Base-by-base conservation (phyloP, 768 basidiomycete species). In the button mushroom (Agaricus bisporus) region DNA sequence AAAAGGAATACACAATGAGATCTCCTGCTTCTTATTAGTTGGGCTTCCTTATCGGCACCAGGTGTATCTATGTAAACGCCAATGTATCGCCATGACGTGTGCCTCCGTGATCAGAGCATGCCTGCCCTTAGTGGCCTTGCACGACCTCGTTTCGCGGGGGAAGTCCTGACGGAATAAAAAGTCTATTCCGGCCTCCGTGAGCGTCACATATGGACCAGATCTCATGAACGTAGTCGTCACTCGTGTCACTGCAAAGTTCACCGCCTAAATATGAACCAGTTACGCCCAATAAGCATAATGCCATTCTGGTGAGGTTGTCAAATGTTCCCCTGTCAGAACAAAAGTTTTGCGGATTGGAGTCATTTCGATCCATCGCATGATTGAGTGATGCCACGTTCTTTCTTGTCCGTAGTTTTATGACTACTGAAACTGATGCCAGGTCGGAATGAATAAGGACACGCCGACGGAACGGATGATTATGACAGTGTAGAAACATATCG, bases 1-100 rank as follows among this genome's bases (percentile, higher is more conserved):
- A 54, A 54, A 54, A 41, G 53, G 26, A 45, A 35, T 48, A 48
- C 17, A 48, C 53, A 54, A 48, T 39, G 53, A 54, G 46, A 38
- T 42, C 25, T 41, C 38, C 53, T n/a, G 39, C 47, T 48, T 48
- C 47, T 54, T 25, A 14, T 54, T 25, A 14, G 15, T n/a, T 32
- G 18, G 28, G 11, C 47, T 54, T 54, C 53, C 29, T 41, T 54
- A 48, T 48, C 47, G 29, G 53, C 46, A 41, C 53, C 32, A 41
- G 28, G 41, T 38, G 41, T 32, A 41, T 54, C 48, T 32, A 11
- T 32, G 32, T 46, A 41, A 41, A 38, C 52, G 36, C 49, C 35
- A 37, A 25, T 47, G 20, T 25, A 11, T 35, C 22, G 39, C 45
- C 52, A 48, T 48, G 53, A 41, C 45, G 39, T 48, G 22, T 43